Percentiles rank a stretch among this genome's conserved stretches.
These are phyloP conservation scores for Luffa acutangula DNA, from an alignment of 306 rosid genomes.

Conservation along the genomic window DNA sequence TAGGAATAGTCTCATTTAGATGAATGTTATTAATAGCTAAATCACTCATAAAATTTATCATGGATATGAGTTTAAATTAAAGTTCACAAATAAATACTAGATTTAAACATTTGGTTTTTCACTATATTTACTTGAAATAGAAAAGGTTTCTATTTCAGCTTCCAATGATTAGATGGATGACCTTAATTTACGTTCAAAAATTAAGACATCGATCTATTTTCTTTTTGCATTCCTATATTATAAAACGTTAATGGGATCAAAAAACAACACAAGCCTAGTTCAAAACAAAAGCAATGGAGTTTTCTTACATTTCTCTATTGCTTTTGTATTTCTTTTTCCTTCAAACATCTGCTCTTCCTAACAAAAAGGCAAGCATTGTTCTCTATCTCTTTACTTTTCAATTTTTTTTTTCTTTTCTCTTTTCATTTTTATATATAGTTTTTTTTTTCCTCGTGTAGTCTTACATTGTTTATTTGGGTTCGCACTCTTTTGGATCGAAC, in stretches of 20 bases:
- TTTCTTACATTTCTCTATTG: constrained; percentile 9
- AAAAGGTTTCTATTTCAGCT: too few species aligned
- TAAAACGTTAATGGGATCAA: neutral
- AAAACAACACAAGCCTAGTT: neutral
- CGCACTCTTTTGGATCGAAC: constrained; percentile 27
- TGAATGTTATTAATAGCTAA: too few species aligned
- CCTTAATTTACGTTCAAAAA: too few species aligned
- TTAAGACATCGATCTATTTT: neutral
- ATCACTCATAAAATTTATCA: too few species aligned
- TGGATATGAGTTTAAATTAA: too few species aligned
- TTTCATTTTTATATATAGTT: neutral
- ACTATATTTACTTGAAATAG: too few species aligned
- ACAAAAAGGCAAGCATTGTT: constrained; percentile 24
- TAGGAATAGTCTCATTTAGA: too few species aligned
- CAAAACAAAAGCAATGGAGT: neutral
- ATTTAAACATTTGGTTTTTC: too few species aligned
- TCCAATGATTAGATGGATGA: too few species aligned
- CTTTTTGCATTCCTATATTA: neutral
- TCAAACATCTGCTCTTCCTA: constrained; percentile 18
- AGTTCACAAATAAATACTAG: too few species aligned
- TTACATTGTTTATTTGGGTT: constrained; percentile 57
- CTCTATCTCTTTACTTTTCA: too few species aligned
- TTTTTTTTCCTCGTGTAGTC: constrained; percentile 22
- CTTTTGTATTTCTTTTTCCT: constrained; percentile 22
- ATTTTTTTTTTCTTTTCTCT: neutral